Evolutionary conservation across 2,329 filamentous ascomycete genomes (phyloP).

Genomic region (Cladosporium sphaerospermum): DNA sequence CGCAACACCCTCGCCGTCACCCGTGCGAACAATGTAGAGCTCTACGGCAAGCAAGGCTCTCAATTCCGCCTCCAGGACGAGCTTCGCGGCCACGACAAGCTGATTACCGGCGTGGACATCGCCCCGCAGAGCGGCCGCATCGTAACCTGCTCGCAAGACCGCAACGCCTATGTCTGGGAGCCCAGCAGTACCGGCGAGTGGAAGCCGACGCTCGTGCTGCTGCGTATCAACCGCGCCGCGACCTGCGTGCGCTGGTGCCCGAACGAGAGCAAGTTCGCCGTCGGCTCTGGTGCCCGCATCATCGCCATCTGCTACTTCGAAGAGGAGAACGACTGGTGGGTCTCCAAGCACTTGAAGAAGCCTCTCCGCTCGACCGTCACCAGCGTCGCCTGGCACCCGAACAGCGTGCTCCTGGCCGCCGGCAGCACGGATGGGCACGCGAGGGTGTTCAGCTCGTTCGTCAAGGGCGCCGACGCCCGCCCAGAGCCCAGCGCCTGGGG

Average conservation of each 20-base stretch:
- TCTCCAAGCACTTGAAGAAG: conserved; percentile 99
- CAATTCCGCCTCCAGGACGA: conserved; percentile 83
- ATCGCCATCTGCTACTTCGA: conserved; percentile 99
- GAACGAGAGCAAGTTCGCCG: conserved; percentile 93
- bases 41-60: conserved; percentile 68
- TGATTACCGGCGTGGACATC: conserved; percentile 92
- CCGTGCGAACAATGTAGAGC: conserved; percentile 81
- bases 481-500: conserved; percentile 89
- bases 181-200: conserved; percentile 79
- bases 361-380: conserved; percentile 96
- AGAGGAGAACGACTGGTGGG: conserved; percentile 99
- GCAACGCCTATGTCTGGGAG: conserved; percentile 98
- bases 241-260: conserved; percentile 98
- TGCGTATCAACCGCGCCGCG: conserved; percentile 92
- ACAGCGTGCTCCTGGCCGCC: conserved; percentile 88
- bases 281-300: conserved; percentile 89
- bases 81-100: conserved; percentile 94
- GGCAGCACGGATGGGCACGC: conserved; percentile 97
- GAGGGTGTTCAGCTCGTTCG: conserved; percentile 87
- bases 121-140: conserved; percentile 85
- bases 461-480: conserved; percentile 85
- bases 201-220: conserved; percentile 93
- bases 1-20: conserved; percentile 82
- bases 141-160: conserved; percentile 96
- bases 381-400: conserved; percentile 92